These are phyloP conservation scores for Durusdinium trenchii DNA, from an alignment of 73 alveolate species.

Conservation along the genomic window DNA sequence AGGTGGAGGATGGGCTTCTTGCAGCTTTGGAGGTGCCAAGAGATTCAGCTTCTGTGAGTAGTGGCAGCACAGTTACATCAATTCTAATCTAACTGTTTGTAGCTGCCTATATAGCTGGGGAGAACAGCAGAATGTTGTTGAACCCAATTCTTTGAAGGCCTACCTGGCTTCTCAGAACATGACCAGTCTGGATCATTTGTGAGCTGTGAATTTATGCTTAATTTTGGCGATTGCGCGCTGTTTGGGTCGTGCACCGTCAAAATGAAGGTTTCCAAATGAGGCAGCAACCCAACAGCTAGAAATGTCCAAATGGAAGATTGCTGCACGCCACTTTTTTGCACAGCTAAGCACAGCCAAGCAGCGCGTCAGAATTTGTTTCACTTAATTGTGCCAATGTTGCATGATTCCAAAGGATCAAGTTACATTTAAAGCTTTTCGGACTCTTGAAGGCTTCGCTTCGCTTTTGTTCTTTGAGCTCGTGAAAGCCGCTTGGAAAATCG, in stretches of 20 bases:
- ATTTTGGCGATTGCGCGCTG: neutral
- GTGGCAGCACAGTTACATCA: too few species aligned
- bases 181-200: slow-evolving; percentile 41
- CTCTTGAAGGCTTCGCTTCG: slow-evolving; percentile 65
- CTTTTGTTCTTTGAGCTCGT: neutral
- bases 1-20: slow-evolving; percentile 41
- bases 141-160: slow-evolving; percentile 9
- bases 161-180: slow-evolving; percentile 18
- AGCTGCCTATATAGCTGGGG: too few species aligned
- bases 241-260: slow-evolving; percentile 5
- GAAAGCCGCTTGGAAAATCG: neutral
- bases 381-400: slow-evolving; percentile 77
- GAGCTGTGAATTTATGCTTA: neutral
- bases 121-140: neutral
- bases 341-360: neutral
- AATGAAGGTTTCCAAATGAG: neutral
- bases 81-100: too few species aligned
- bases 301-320: too few species aligned
- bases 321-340: too few species aligned
- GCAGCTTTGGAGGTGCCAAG: slow-evolving; percentile 60
- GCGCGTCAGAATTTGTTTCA: slow-evolving; percentile 44
- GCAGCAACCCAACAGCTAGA: neutral
- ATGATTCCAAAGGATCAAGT: slow-evolving; percentile 77
- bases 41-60: too few species aligned
- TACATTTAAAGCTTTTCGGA: neutral